Base-by-base conservation (phyloP, 2,329 filamentous ascomycete species). In the Alternaria atra region DNA sequence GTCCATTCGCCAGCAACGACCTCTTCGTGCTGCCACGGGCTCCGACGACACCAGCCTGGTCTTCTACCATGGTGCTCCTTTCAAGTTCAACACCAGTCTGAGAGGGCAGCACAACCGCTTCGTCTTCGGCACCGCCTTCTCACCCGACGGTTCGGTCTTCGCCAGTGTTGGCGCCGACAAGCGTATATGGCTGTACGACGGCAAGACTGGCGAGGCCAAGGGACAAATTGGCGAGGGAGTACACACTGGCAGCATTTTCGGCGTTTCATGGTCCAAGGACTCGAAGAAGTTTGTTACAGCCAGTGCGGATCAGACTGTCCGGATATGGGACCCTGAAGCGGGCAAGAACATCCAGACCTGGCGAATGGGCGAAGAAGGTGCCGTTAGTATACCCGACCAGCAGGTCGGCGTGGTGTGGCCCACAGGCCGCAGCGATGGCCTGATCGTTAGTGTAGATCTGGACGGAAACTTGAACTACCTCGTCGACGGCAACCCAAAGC, bases 371-470 rank as follows among this genome's bases (percentile, higher is more conserved):
- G 88, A 87, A 32, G 90, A 94, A 42, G 90, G 89, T 15, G 83
- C 82, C 44, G 86, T 90, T 63, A 93, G 87, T 74, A 84, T 97
- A 37, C 85, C 86, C 4, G 87, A 97, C 75, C 95, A 99, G 79
- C 95, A 99, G 77, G 92, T 98, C 32, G 95, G 95, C 53, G 93
- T 99, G 6, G 92, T 95, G 9, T 97, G 93, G 89, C 92, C 94
- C 1, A 85, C 88, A 47, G 91, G 91, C 48, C 87, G 94, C 66
- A 91, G 83, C 54, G 95, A 99, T 76, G 92, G 91, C 30, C 83
- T 97, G 61, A 89, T 99, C 66, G 94, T 99, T 77, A 97, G 92
- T 77, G 83, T 98, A 67, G 95, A 93, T 70, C 85, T 98, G 20
- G 89, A 89, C 52, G 95, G 95, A 25, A 92, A 97, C 76, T 87